These are phyloP conservation scores for Encephalitozoon intestinalis DNA, from an alignment of 371 early-diverging fungal genomes.

Conservation along the genomic window DNA sequence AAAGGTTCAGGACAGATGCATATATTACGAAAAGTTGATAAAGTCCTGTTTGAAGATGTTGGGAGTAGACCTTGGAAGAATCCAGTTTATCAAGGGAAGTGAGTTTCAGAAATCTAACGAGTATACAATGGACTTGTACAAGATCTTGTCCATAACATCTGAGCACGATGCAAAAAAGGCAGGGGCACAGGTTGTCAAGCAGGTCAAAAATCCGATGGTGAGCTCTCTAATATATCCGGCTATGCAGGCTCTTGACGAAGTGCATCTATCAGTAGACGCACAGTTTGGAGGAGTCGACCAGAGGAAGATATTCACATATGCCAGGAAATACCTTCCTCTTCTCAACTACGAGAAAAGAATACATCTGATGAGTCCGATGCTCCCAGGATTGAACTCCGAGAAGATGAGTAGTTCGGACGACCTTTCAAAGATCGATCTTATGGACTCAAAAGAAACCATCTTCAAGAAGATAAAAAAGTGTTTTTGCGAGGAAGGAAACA, in stretches of 20 bases:
- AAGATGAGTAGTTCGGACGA: conserved; percentile 97
- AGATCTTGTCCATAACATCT: conserved; percentile 73
- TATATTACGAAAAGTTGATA: conserved; percentile 84
- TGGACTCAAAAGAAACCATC: conserved; percentile 76
- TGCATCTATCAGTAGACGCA: conserved; percentile 87
- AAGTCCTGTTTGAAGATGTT: conserved; percentile 77
- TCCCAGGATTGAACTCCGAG: conserved; percentile 83
- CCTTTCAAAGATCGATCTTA: conserved; percentile 89
- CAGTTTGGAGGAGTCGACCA: conserved; percentile 99
- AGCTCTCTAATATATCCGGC: conserved; percentile 91
- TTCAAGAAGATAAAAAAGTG: conserved; percentile 83
- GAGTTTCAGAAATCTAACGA: conserved; percentile 73
- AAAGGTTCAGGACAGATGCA: conserved; percentile 73
- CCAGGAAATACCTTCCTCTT: conserved; percentile 84
- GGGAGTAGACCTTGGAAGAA: conserved; percentile 72
- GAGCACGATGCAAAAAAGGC: conserved; percentile 95
- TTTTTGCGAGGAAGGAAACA: conserved; percentile 92
- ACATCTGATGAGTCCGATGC: conserved; percentile 99
- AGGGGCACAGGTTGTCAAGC: conserved; percentile 98
- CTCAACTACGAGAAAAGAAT: conserved; percentile 92
- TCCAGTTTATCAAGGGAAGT: conserved; percentile 83
- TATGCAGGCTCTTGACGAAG: conserved; percentile 97
- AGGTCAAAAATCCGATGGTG: conserved; percentile 81
- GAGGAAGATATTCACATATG: conserved; percentile 96
- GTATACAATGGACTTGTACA: conserved; percentile 86